These are phyloP conservation scores for Chlorella sorokiniana DNA, from an alignment of 139 green algal genomes.

Conservation along the genomic window DNA sequence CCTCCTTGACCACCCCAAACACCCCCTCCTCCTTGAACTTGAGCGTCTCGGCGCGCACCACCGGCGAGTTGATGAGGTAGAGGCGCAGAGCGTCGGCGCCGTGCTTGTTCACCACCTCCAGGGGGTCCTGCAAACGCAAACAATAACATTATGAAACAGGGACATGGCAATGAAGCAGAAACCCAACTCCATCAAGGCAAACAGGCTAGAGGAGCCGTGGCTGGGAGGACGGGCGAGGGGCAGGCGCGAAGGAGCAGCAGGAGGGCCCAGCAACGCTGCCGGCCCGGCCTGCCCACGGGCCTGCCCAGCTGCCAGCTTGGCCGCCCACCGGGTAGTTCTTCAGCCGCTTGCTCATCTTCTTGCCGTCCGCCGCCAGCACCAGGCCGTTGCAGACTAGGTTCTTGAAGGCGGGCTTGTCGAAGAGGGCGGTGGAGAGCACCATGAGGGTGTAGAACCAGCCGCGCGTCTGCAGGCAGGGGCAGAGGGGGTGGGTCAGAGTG, in stretches of 20 bases:
- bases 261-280: too few species aligned
- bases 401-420: conserved; percentile 97
- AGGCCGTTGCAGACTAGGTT: conserved; percentile 99
- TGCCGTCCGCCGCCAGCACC: conserved; percentile 96
- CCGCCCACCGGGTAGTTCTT: conserved; percentile 95
- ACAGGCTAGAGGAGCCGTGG: too few species aligned
- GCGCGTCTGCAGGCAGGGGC: conserved; percentile 43
- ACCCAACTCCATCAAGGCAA: too few species aligned
- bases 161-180: too few species aligned
- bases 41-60: conserved; percentile 84
- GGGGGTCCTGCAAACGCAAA: conserved; percentile 69
- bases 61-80: conserved; percentile 98
- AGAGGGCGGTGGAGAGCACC: conserved; percentile 97
- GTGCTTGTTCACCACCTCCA: conserved; percentile 87
- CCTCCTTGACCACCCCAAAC: conserved; percentile 92
- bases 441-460: conserved; percentile 99
- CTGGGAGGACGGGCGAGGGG: too few species aligned
- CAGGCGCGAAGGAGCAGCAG: too few species aligned
- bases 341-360: conserved; percentile 99
- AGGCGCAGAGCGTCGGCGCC: conserved; percentile 95
- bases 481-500: background rate
- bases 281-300: too few species aligned
- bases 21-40: conserved; percentile 97
- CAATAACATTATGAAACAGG: background rate
- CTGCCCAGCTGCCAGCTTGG: background rate